These are phyloP conservation scores for Ogataea glucozyma DNA, from an alignment of 805 yeast genomes.

Conservation along the genomic window DNA sequence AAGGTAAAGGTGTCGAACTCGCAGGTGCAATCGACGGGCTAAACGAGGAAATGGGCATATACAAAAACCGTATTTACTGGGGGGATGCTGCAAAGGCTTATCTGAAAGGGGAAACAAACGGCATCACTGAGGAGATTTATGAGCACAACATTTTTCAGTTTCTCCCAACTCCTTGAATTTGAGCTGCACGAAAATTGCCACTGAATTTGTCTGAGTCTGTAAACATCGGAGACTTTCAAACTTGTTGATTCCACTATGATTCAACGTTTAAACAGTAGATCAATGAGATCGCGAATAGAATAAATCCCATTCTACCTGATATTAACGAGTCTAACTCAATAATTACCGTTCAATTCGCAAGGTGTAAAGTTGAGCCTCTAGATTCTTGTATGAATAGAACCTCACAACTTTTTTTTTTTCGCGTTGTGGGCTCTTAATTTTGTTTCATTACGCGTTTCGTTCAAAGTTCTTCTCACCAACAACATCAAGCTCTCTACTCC, in stretches of 20 bases:
- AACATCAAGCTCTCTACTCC: too few relatives aligned
- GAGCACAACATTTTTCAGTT: slow-evolving; percentile 21
- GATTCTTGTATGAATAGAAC: too few relatives aligned
- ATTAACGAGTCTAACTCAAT: too few relatives aligned
- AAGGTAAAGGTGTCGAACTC: slow-evolving; percentile 48
- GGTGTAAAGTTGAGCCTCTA: too few relatives aligned
- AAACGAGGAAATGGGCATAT: slow-evolving; percentile 56
- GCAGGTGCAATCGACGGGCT: slow-evolving; percentile 65
- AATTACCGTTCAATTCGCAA: too few relatives aligned
- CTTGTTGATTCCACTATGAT: too few relatives aligned
- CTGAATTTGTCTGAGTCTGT: too few relatives aligned
- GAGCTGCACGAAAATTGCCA: background rate
- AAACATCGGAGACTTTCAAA: too few relatives aligned
- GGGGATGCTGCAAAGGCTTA: slow-evolving; percentile 59
- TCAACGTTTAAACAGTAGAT: too few relatives aligned
- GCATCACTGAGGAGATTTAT: slow-evolving; percentile 30
- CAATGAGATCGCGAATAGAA: too few relatives aligned
- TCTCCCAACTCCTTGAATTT: background rate
- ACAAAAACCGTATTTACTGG: slow-evolving; percentile 68
- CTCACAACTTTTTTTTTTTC: slow-evolving; percentile 5
- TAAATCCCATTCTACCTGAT: too few relatives aligned
- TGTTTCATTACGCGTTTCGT: slow-evolving; percentile 2
- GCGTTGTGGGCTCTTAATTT: background rate
- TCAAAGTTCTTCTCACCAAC: background rate
- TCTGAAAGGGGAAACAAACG: slow-evolving; percentile 40